Base-by-base conservation (phyloP, 2,329 filamentous ascomycete genomes). In the Fusarium dimerum region DNA sequence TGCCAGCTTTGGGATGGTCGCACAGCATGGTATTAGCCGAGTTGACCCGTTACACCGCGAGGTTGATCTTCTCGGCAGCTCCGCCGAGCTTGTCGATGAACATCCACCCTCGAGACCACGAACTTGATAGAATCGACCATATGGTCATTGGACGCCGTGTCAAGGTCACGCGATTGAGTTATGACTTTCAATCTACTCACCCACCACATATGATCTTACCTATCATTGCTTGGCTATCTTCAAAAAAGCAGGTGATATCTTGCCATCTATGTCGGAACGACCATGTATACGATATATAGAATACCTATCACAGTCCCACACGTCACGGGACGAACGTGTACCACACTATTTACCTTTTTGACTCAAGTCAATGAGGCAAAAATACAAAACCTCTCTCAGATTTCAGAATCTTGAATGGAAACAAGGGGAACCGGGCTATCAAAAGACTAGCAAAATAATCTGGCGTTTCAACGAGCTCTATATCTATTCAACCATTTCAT, bases 81-180 rank as follows among this genome's bases (percentile, higher is more conserved):
- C 79, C 7, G 83, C 83, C 1, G 83, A 86, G 66, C 71, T 86
- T 15, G 76, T 86, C 3, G 75, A 81, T 46, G 77, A 68, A n/a
- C 12, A 32, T 12, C 60, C 48, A 40, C 63, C 60, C 15, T 45
- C 16, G 16, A 60, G 62, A 38, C 62, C 62, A 40, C 59, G 55
- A 36, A 65, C 62, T 43, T 65, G 39, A 57, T 48, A 34, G n/a
- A n/a, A n/a, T n/a, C n/a, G n/a, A n/a, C n/a, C n/a, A n/a, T n/a
- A n/a, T n/a, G n/a, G n/a, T n/a, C n/a, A n/a, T n/a, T n/a, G n/a
- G n/a, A n/a, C n/a, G n/a, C 43, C 39, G 20, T 17, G 20, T 17
- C 12, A 26, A 42, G 20, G 36, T 36, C 39, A 43, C 46, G 40
- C 46, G 38, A 13, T n/a, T n/a, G n/a, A 47, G 20, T 30, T 18